Evolutionary conservation across 345 rosid species (phyloP).

Genomic region (Populus simonii): DNA sequence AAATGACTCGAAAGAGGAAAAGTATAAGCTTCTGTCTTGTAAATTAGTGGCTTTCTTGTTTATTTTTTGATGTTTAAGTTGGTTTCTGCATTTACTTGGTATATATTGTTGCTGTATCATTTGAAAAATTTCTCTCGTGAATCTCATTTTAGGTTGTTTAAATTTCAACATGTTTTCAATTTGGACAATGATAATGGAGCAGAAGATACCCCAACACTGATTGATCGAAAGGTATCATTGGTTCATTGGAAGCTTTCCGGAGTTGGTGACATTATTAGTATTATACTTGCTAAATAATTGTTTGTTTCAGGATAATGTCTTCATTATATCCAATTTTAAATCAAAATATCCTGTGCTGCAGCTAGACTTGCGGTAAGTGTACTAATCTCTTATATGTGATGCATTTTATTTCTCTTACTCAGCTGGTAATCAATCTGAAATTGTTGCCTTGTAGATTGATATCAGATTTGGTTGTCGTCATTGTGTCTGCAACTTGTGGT

Average conservation of each 20-base stretch:
- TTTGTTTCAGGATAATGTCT: conserved; percentile 77
- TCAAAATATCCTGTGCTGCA: conserved; percentile 93
- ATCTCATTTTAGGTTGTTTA: conserved; percentile 58
- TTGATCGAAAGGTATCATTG: conserved; percentile 72
- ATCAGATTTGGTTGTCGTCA: conserved; percentile 94
- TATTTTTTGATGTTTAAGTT: background rate
- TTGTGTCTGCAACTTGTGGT: conserved; percentile 98
- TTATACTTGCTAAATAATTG: background rate
- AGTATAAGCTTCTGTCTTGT: conserved; percentile 47
- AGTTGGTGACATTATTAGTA: conserved; percentile 9
- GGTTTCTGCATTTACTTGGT: background rate
- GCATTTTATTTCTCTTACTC: conserved; percentile 1
- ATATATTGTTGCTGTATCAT: background rate
- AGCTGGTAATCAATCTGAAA: conserved; percentile 9
- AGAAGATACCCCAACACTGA: conserved; percentile 86
- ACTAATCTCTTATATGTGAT: background rate
- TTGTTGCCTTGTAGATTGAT: conserved; percentile 62
- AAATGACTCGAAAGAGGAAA: conserved; percentile 85
- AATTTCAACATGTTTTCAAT: conserved; percentile 77
- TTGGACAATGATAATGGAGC: conserved; percentile 81
- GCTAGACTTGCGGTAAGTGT: conserved; percentile 74
- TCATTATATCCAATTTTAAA: conserved; percentile 94
- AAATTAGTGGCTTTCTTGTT: background rate
- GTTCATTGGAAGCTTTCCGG: background rate
- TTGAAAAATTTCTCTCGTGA: conserved; percentile 9